Conservation (phyloP, 78 protist genomes). For the Paratrimastix pyriformis region DNA sequence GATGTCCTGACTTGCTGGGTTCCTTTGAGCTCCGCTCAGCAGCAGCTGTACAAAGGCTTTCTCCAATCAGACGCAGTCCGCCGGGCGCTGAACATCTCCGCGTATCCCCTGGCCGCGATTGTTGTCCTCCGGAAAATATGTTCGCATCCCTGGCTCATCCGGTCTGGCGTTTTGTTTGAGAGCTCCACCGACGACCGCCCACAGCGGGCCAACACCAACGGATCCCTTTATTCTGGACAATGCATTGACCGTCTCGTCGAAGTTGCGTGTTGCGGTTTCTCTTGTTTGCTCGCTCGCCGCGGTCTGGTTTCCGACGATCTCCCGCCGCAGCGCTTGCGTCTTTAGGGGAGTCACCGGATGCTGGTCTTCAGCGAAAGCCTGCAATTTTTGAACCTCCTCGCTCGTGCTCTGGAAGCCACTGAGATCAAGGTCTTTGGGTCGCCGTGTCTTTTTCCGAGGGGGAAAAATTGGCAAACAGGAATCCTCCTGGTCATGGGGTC, state of each 20-base stretch:
- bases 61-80: neutral
- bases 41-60: neutral
- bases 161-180: neutral
- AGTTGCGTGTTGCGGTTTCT: neutral
- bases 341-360: slow-evolving; percentile 54
- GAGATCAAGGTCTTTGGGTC: no score
- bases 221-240: neutral
- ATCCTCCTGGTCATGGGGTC: no score
- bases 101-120: slow-evolving; percentile 44
- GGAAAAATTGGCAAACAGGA: no score
- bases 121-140: slow-evolving; percentile 57
- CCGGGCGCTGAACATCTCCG: slow-evolving; percentile 1
- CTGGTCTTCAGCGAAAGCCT: slow-evolving; percentile 43
- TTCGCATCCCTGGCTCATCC: slow-evolving; percentile 22
- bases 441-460: no score
- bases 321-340: no score
- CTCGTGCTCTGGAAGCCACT: no score
- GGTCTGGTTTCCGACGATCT: no score
- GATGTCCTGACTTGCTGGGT: neutral
- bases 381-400: slow-evolving; percentile 41
- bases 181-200: neutral
- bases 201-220: neutral
- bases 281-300: neutral
- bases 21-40: neutral
- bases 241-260: neutral